phyloP scores from a whole-genome alignment of 805 yeast genomes.

The Metschnikowia kofuensis region DNA sequence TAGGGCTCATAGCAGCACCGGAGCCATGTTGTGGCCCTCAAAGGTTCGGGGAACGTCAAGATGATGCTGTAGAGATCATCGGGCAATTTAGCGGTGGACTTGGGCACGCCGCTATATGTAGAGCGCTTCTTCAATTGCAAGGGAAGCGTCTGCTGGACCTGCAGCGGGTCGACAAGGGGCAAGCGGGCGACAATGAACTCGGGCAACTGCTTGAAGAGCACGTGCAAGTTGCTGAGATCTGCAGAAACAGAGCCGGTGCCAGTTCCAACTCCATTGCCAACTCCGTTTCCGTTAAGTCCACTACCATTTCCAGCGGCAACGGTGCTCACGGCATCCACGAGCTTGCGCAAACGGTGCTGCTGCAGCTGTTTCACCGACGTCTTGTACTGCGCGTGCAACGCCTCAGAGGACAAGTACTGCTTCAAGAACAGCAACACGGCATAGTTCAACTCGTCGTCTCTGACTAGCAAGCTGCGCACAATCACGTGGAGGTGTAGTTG shows the following conservation, averaged over 20 bases:
- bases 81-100: slow-evolving; percentile 59
- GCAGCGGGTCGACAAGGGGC: slow-evolving; percentile 33
- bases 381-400: slow-evolving; percentile 30
- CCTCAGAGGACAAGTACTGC: slow-evolving; percentile 70
- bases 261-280: too few relatives aligned
- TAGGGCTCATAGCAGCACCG: slow-evolving; percentile 84
- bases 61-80: slow-evolving; percentile 56
- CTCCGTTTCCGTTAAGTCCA: too few relatives aligned
- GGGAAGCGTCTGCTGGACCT: slow-evolving; percentile 22
- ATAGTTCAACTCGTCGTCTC: slow-evolving; percentile 68
- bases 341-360: slow-evolving; percentile 42
- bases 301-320: slow-evolving; percentile 25
- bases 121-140: slow-evolving; percentile 51
- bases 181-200: slow-evolving; percentile 43
- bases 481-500: slow-evolving; percentile 48
- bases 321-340: slow-evolving; percentile 38
- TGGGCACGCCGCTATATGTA: slow-evolving; percentile 48
- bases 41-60: slow-evolving; percentile 72
- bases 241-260: too few relatives aligned
- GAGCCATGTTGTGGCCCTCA: slow-evolving; percentile 92
- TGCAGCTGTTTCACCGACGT: slow-evolving; percentile 31
- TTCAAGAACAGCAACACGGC: slow-evolving; percentile 80
- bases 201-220: slow-evolving; percentile 60
- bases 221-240: slow-evolving; percentile 37
- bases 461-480: slow-evolving; percentile 56